Percentiles rank a stretch among this genome's conserved stretches.
These are phyloP conservation scores for Lippia alba DNA, from an alignment of 305 asterid species.

Conservation along the genomic window DNA sequence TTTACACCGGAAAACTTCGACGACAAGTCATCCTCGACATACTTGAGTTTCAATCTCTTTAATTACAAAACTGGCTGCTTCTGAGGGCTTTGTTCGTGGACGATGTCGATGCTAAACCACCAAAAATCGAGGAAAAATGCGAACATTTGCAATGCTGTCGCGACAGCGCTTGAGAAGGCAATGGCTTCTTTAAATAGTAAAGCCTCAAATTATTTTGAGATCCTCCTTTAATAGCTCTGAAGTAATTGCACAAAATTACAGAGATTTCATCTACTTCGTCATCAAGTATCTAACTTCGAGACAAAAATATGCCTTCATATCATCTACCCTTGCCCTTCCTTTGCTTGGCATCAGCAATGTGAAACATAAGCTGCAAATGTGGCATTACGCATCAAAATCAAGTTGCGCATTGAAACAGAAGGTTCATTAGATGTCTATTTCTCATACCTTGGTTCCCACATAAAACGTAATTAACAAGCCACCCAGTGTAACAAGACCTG, in stretches of 20 bases:
- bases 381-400: slow-evolving; percentile 32
- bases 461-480: slow-evolving; percentile 82
- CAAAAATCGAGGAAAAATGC: background rate
- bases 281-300: background rate
- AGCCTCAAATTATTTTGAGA: too few species aligned
- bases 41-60: background rate
- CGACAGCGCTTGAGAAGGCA: slow-evolving; percentile 12
- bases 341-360: slow-evolving; percentile 81
- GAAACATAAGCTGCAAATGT: slow-evolving; percentile 85
- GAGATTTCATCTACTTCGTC: too few species aligned
- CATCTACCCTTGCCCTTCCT: slow-evolving; percentile 50
- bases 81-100: slow-evolving; percentile 8
- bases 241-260: too few species aligned
- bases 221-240: too few species aligned
- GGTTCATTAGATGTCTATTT: slow-evolving; percentile 21
- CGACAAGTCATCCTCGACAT: slow-evolving; percentile 7
- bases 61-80: slow-evolving; percentile 3
- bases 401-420: slow-evolving; percentile 26
- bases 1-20: background rate
- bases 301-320: slow-evolving; percentile 36
- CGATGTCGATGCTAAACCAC: slow-evolving; percentile 22
- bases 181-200: too few species aligned
- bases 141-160: background rate
- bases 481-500: slow-evolving; percentile 76
- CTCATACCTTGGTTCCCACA: slow-evolving; percentile 86